A percentile compares a stretch with the other conserved stretches of the same genome.
Evolutionary conservation across 176 grass and related monocot genomes (phyloP).

Genomic region (Bonia amplexicaulis): DNA sequence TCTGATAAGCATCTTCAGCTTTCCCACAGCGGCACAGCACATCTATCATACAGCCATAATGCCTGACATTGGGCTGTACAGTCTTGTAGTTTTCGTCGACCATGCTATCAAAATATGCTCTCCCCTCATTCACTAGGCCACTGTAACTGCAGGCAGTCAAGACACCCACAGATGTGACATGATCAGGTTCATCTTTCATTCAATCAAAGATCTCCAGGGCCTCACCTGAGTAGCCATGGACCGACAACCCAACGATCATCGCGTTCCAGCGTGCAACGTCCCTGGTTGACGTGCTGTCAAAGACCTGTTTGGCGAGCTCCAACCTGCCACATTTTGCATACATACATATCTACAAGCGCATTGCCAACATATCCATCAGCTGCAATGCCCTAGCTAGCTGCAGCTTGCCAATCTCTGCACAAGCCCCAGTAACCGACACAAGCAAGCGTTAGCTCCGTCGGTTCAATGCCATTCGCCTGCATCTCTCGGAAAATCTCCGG

Average conservation of each 20-base stretch:
- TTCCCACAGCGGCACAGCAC: conserved; percentile 54
- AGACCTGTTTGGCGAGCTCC: conserved; percentile 41
- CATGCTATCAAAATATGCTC: conserved; percentile 51
- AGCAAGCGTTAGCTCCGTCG: too few species aligned
- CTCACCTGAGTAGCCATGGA: too few species aligned
- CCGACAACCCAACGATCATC: conserved; percentile 59
- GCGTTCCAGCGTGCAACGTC: conserved; percentile 51
- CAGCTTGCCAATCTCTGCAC: too few species aligned
- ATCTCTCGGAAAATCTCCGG: conserved; percentile 13
- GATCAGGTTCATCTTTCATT: too few species aligned
- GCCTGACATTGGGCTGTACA: conserved; percentile 53
- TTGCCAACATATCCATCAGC: conserved; percentile 68
- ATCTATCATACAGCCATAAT: conserved; percentile 79
- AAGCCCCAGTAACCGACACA: too few species aligned
- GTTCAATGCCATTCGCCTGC: conserved; percentile 7
- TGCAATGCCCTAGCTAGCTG: conserved; percentile 22
- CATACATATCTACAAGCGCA: conserved; percentile 51
- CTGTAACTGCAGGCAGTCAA: conserved; percentile 71
- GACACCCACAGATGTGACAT: too few species aligned
- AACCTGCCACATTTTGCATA: conserved; percentile 59
- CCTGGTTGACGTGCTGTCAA: conserved; percentile 47
- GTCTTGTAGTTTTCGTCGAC: conserved; percentile 40
- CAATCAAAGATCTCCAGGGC: too few species aligned
- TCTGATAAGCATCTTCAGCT: conserved; percentile 57
- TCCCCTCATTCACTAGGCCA: conserved; percentile 53